A percentile compares a stretch with the other conserved stretches of the same genome.
Evolutionary conservation across 2,329 filamentous ascomycete species (phyloP).

Genomic region (Erysiphe pulchra): DNA sequence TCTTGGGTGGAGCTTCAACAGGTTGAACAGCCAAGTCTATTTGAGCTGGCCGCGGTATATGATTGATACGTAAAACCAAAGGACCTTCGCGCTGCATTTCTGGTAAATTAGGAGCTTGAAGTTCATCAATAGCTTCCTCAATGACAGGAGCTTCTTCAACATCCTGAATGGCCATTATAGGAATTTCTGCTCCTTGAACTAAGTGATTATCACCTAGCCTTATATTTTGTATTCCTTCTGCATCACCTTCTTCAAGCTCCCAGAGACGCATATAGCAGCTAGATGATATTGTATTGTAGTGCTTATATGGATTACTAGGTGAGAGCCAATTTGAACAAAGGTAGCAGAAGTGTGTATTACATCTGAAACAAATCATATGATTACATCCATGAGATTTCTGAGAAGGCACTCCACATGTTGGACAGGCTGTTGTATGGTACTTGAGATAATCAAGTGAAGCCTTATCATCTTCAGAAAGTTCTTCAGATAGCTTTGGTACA

Average conservation of each 20-base stretch:
- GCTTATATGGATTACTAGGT: constrained; percentile 56
- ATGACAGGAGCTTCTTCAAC: constrained; percentile 1
- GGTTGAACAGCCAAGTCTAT: constrained; percentile 2
- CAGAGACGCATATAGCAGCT: constrained; percentile 67
- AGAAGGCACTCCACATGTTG: constrained; percentile 59
- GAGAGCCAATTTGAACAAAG: constrained; percentile 73
- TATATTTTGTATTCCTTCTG: constrained; percentile 11
- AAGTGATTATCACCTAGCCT: constrained; percentile 2
- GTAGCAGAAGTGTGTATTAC: constrained; percentile 84
- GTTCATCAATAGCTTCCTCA: constrained; percentile 4
- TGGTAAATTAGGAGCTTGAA: constrained; percentile 2
- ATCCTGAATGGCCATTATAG: constrained; percentile 1
- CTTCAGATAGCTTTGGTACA: constrained; percentile 35
- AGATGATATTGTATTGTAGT: constrained; percentile 52
- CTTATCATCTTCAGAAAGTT: constrained; percentile 63
- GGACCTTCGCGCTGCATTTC: constrained; percentile 12
- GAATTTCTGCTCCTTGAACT: neutral
- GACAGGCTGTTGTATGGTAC: constrained; percentile 63
- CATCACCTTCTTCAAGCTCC: constrained; percentile 69
- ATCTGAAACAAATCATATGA: constrained; percentile 85
- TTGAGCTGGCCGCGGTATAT: constrained; percentile 7
- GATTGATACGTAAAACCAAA: constrained; percentile 13
- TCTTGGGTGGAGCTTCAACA: neutral
- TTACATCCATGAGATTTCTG: constrained; percentile 92
- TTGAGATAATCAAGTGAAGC: constrained; percentile 67